phyloP scores from a whole-genome alignment of 495 filamentous ascomycete genomes.

The Penicillium riverlandense region DNA sequence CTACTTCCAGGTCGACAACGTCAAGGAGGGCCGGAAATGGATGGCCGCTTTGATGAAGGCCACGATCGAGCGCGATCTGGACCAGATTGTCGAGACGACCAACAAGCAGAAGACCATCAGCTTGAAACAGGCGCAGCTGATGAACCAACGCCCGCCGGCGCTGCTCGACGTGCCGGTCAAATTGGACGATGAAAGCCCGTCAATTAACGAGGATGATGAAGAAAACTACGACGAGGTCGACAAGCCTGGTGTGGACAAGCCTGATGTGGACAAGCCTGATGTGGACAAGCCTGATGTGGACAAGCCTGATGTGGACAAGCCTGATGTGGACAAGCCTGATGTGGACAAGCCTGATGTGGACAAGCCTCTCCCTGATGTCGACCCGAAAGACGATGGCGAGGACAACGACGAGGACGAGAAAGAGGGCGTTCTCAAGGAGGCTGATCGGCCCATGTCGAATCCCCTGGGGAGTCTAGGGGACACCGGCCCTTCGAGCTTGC shows the following conservation, averaged over 20 bases:
- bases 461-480: slow-evolving; percentile 18
- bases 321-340: slow-evolving; percentile 23
- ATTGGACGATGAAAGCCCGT: slow-evolving; percentile 7
- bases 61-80: slow-evolving; percentile 90
- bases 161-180: slow-evolving; percentile 50
- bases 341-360: slow-evolving; percentile 29
- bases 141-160: slow-evolving; percentile 82
- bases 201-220: slow-evolving; percentile 19
- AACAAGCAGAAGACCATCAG: slow-evolving; percentile 93
- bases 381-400: slow-evolving; percentile 11
- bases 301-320: too few species aligned
- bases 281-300: slow-evolving; percentile 25
- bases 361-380: slow-evolving; percentile 9
- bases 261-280: slow-evolving; percentile 23
- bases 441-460: slow-evolving; percentile 9
- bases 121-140: slow-evolving; percentile 71
- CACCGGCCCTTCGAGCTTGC: slow-evolving; percentile 10
- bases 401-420: slow-evolving; percentile 9
- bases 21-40: slow-evolving; percentile 85
- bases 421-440: slow-evolving; percentile 3
- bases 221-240: slow-evolving; percentile 27
- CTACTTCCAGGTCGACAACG: slow-evolving; percentile 91
- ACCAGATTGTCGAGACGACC: slow-evolving; percentile 70
- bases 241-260: slow-evolving; percentile 26
- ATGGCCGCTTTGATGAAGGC: slow-evolving; percentile 99